Evolutionary conservation across 495 filamentous ascomycete species (phyloP).

Genomic region (Talaromyces adpressus): DNA sequence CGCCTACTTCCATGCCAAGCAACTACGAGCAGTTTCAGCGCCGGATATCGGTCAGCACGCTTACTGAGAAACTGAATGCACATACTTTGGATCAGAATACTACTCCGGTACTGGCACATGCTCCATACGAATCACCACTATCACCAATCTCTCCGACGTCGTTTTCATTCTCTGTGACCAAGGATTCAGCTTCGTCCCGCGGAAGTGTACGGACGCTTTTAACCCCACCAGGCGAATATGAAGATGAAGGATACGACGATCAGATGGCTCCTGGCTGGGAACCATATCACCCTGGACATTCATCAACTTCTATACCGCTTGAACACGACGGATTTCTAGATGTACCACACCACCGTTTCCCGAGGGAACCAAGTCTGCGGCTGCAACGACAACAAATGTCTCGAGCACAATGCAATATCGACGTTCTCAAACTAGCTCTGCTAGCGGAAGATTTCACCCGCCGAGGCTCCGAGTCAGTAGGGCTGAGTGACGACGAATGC

Average conservation of each 20-base stretch:
- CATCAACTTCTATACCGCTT: constrained; percentile 27
- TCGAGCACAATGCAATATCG: constrained; percentile 35
- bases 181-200: neutral
- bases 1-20: constrained; percentile 37
- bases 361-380: constrained; percentile 17
- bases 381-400: constrained; percentile 37
- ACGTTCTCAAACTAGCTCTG: constrained; percentile 29
- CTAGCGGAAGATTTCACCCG: constrained; percentile 18
- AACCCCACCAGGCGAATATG: constrained; percentile 21
- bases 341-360: neutral
- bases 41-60: constrained; percentile 35
- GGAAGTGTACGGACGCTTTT: constrained; percentile 2
- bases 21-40: constrained; percentile 27
- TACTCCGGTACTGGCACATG: constrained; percentile 5
- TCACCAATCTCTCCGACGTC: constrained; percentile 13
- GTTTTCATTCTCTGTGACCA: constrained; percentile 5
- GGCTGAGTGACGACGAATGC: constrained; percentile 26
- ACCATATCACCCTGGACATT: constrained; percentile 12
- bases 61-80: constrained; percentile 40
- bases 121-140: constrained; percentile 6
- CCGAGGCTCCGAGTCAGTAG: constrained; percentile 8
- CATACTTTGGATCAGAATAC: constrained; percentile 28
- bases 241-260: constrained; percentile 27
- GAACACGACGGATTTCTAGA: constrained; percentile 5
- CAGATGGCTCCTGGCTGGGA: constrained; percentile 20